Conservation (phyloP, 2,329 filamentous ascomycete genomes). For the Sordariomycetes sp. region DNA sequence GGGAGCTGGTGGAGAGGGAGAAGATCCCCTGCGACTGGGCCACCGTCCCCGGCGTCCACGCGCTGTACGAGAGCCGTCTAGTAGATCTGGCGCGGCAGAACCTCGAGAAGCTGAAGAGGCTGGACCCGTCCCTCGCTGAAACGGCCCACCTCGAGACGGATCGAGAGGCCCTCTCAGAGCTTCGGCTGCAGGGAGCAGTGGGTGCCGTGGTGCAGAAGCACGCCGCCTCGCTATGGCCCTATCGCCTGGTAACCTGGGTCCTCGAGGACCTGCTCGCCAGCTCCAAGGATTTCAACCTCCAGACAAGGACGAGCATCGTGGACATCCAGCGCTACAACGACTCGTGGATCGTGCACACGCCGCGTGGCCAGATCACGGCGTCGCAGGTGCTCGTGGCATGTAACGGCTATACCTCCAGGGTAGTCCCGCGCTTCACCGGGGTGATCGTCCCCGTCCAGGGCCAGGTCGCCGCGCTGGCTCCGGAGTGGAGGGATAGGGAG, state of each 20-base stretch:
- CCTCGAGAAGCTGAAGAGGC: slow-evolving; percentile 36
- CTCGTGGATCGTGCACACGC: slow-evolving; percentile 54
- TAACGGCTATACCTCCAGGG: slow-evolving; percentile 72
- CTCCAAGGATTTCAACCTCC: slow-evolving; percentile 51
- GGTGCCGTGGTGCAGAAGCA: slow-evolving; percentile 55
- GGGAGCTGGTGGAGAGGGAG: slow-evolving; percentile 43
- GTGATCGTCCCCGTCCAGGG: slow-evolving; percentile 70
- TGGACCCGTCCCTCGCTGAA: slow-evolving; percentile 46
- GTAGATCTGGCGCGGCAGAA: slow-evolving; percentile 39
- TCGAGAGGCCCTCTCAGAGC: slow-evolving; percentile 26
- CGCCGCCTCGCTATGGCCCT: slow-evolving; percentile 69
- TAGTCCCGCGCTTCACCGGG: slow-evolving; percentile 58
- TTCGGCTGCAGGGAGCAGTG: slow-evolving; percentile 44
- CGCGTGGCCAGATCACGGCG: slow-evolving; percentile 55
- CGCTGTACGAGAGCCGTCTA: slow-evolving; percentile 44
- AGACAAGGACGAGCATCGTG: slow-evolving; percentile 60
- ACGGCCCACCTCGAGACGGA: slow-evolving; percentile 29
- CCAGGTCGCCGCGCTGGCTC: slow-evolving; percentile 57
- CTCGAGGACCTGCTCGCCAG: slow-evolving; percentile 46
- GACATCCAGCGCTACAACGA: slow-evolving; percentile 25
- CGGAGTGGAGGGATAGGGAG: slow-evolving; percentile 20
- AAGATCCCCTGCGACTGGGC: slow-evolving; percentile 61
- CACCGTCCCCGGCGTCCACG: slow-evolving; percentile 51
- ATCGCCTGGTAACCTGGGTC: slow-evolving; percentile 69
- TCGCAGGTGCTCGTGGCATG: slow-evolving; percentile 63